Conservation (phyloP, 768 basidiomycete genomes). For the Boletus fagicola region DNA sequence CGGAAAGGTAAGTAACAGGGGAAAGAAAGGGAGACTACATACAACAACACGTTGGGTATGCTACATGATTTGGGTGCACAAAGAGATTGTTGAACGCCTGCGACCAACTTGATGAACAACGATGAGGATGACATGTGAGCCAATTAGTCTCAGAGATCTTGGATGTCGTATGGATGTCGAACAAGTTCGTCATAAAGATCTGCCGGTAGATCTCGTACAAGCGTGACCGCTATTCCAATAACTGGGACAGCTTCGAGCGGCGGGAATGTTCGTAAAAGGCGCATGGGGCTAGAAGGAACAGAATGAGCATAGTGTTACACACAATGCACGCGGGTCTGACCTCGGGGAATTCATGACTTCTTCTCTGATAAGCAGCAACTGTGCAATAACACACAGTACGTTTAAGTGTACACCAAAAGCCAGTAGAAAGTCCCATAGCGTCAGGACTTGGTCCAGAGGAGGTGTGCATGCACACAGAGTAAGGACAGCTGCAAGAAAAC, state of each 20-base stretch:
- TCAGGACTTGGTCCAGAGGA: constrained; percentile 90
- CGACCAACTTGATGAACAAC: constrained; percentile 10
- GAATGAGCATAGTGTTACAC: neutral
- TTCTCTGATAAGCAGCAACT: constrained; percentile 84
- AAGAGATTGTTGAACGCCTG: constrained; percentile 8
- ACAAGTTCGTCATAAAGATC: constrained; percentile 89
- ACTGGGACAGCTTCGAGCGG: constrained; percentile 84
- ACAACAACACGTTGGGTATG: constrained; percentile 19
- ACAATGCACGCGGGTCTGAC: constrained; percentile 42
- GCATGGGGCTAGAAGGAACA: constrained; percentile 72
- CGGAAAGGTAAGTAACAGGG: neutral
- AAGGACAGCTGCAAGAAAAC: constrained; percentile 63
- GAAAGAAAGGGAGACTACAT: constrained; percentile 8
- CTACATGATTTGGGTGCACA: constrained; percentile 24
- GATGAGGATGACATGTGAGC: neutral
- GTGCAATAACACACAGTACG: constrained; percentile 95
- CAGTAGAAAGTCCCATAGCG: constrained; percentile 95
- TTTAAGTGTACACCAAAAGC: constrained; percentile 97
- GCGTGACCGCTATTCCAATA: constrained; percentile 89
- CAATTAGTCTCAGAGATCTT: constrained; percentile 15
- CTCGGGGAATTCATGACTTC: constrained; percentile 86
- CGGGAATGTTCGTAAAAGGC: constrained; percentile 89
- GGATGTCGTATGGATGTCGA: constrained; percentile 74
- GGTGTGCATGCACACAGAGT: constrained; percentile 97
- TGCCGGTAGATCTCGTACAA: constrained; percentile 86